Evolutionary conservation across 2,329 filamentous ascomycete genomes (phyloP), one percentile per base, ranked within the genome.

Genomic region (Gaeumannomyces sp.): DNA sequence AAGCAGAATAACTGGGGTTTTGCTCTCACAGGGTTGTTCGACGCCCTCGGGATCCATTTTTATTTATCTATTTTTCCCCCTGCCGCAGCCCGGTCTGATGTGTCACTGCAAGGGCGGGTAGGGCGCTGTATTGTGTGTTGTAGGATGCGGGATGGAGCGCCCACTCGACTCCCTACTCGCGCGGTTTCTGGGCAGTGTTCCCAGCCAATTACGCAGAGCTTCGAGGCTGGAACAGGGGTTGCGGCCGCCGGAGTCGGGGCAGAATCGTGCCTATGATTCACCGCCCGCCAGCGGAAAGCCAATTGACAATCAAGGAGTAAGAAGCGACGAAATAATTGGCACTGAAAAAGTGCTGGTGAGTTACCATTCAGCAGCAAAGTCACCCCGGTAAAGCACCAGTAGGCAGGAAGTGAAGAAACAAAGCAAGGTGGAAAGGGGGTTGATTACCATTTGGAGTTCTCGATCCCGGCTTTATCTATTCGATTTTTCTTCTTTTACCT

Each of bases 31-130:
- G 60, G 64, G 64, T 59, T 28, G 57, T 28, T 38, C 59, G 29
- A 33, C 25, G 50, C 64, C 64, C 29, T 64, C 57, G 16, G 56
- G 64, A 33, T 64, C 64, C 64, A 64, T 64, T 62, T 64, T 64
- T 64, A 31, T 31, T 59, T 13, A 28, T 27, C 28, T 28, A 27
- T 59, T 27, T 28, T 35, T 27, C 8, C 19, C 50, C 57, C 14
- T 29, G 8, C 27, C 4, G 28, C 29, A n/a, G 31, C 11, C 25
- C 29, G 59, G 33, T n/a, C 22, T 58, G 28, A 31, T 63, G 33
- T 53, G 45, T 53, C 45, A 53, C 5, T 11, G 45, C 45, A 53
- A 53, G 22, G 45, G 45, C 45, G 3, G 1, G 10, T 8, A 53
- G 45, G 45, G 22, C 45, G 45, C 45, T n/a, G 45, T 53, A 5